These are phyloP conservation scores for Phytophthora pseudosyringae DNA, from an alignment of 352 stramenopile species.

Conservation along the genomic window DNA sequence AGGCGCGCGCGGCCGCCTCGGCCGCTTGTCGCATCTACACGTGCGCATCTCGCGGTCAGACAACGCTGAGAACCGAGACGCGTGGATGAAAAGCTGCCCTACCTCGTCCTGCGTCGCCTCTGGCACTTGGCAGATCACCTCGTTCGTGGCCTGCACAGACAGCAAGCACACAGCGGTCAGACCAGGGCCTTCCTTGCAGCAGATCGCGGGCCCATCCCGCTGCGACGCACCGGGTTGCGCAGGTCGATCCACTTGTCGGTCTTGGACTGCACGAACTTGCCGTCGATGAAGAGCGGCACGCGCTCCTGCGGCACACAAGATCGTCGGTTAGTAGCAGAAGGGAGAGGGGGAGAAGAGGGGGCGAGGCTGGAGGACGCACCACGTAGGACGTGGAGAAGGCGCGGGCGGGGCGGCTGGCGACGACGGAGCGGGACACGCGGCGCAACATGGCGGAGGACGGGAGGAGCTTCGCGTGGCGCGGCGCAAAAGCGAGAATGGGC, in stretches of 20 bases:
- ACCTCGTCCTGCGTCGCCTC: constrained; percentile 87
- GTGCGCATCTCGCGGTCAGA: neutral
- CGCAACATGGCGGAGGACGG: constrained; percentile 29
- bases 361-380: constrained; percentile 18
- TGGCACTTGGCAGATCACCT: constrained; percentile 87
- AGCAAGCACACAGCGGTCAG: neutral
- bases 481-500: constrained; percentile 34
- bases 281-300: constrained; percentile 92
- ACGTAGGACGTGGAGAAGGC: constrained; percentile 56
- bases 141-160: constrained; percentile 76
- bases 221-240: constrained; percentile 74
- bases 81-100: too few species aligned
- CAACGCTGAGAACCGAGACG: too few species aligned
- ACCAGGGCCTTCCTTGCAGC: constrained; percentile 9
- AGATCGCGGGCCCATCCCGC: constrained; percentile 13
- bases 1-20: constrained; percentile 79
- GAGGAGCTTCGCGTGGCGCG: neutral
- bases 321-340: neutral
- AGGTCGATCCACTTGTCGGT: constrained; percentile 93
- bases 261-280: constrained; percentile 93
- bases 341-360: neutral
- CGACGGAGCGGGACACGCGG: constrained; percentile 30
- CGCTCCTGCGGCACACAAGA: constrained; percentile 45
- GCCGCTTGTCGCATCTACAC: constrained; percentile 88
- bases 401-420: constrained; percentile 31